phyloP scores from a whole-genome alignment of 495 filamentous ascomycete species.

The Aspergillus saccharolyticus region DNA sequence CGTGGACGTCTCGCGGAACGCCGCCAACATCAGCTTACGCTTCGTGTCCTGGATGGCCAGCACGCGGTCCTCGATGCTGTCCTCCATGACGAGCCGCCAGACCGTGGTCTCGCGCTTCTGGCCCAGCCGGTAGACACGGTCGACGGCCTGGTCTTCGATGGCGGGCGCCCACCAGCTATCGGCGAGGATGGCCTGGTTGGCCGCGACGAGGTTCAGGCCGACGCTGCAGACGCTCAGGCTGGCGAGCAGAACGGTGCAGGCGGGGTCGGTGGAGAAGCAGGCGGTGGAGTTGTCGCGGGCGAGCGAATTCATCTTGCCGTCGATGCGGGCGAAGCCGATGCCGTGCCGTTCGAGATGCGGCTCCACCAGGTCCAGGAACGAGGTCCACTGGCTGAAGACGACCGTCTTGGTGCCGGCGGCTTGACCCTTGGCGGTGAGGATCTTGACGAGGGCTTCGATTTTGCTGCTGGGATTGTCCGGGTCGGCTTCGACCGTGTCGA shows the following conservation, averaged over 20 bases:
- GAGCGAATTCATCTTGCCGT: constrained; percentile 69
- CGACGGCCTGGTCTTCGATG: constrained; percentile 90
- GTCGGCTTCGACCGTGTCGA: constrained; percentile 47
- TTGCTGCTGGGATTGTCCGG: constrained; percentile 69
- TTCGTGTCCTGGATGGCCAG: constrained; percentile 78
- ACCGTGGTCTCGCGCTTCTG: constrained; percentile 75
- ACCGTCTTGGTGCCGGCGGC: constrained; percentile 73
- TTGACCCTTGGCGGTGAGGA: constrained; percentile 66
- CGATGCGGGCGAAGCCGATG: constrained; percentile 69
- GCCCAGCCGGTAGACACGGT: constrained; percentile 83
- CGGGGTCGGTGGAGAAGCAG: constrained; percentile 59
- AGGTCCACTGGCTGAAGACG: constrained; percentile 92
- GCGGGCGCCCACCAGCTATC: constrained; percentile 94
- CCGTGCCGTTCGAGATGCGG: constrained; percentile 57
- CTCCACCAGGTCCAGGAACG: constrained; percentile 76
- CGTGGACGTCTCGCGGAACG: constrained; percentile 59
- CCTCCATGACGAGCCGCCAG: constrained; percentile 78
- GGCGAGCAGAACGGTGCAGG: constrained; percentile 75
- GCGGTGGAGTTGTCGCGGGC: constrained; percentile 66
- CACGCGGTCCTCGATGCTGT: constrained; percentile 80
- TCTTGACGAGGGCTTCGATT: constrained; percentile 74
- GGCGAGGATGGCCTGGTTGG: constrained; percentile 78
- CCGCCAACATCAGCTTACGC: constrained; percentile 69
- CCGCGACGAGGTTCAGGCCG: constrained; percentile 83
- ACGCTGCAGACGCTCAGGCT: constrained; percentile 79